Conservation (phyloP, 805 yeast species). For the Hanseniaspora guilliermondii region DNA sequence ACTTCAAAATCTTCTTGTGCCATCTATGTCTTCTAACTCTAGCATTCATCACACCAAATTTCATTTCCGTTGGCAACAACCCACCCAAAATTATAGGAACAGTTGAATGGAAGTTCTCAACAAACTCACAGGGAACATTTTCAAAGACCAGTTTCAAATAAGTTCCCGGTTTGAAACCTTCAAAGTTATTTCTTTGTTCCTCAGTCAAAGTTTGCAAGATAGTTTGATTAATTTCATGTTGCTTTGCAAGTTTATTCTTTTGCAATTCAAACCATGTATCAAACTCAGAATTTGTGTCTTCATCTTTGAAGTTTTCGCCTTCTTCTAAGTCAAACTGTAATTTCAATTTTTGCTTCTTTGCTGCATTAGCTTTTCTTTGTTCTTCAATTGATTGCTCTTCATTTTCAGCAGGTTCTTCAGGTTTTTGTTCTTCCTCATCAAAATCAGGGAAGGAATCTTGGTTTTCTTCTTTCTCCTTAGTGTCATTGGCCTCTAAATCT, state of each 20-base stretch:
- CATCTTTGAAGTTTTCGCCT: constrained; percentile 59
- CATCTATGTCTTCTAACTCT: constrained; percentile 96
- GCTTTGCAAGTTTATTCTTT: constrained; percentile 93
- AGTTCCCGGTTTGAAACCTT: constrained; percentile 87
- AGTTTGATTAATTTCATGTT: constrained; percentile 80
- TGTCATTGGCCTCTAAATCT: constrained; percentile 34
- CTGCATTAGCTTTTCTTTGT: constrained; percentile 69
- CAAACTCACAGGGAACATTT: constrained; percentile 74
- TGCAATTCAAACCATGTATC: constrained; percentile 98
- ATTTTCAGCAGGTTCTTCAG: constrained; percentile 21
- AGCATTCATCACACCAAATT: constrained; percentile 85
- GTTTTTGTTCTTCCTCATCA: constrained; percentile 31
- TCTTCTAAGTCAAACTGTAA: constrained; percentile 69
- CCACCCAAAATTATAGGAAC: constrained; percentile 89
- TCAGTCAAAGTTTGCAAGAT: constrained; percentile 62
- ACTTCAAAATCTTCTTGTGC: constrained; percentile 91
- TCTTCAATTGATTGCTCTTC: constrained; percentile 48
- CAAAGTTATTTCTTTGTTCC: constrained; percentile 66
- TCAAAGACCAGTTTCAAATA: constrained; percentile 84
- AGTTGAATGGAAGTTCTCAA: constrained; percentile 72
- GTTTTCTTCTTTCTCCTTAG: constrained; percentile 39
- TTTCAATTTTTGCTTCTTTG: constrained; percentile 76
- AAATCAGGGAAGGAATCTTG: constrained; percentile 31
- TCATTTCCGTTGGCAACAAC: constrained; percentile 72
- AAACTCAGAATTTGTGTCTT: constrained; percentile 71